Conservation (phyloP, 2,329 filamentous ascomycete species). For the Colletotrichum sp. region DNA sequence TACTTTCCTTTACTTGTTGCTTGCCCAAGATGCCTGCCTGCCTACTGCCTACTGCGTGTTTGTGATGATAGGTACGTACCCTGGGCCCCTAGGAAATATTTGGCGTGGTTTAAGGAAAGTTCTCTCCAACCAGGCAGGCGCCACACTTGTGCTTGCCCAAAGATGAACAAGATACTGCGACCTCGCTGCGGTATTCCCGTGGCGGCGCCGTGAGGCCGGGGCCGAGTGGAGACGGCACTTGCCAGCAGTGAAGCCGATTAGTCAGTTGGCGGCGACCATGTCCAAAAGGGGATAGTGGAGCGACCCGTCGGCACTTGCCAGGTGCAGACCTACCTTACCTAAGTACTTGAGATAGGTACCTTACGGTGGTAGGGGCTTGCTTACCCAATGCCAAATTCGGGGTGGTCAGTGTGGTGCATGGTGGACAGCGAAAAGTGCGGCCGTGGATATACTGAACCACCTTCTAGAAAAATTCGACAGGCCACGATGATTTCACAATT, state of each 20-base stretch:
- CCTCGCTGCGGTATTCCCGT: background rate
- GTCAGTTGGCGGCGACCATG: background rate
- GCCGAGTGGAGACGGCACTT: slow-evolving; percentile 4
- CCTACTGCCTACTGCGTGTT: background rate
- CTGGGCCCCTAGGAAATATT: background rate
- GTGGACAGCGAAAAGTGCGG: background rate
- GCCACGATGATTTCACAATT: slow-evolving; percentile 8
- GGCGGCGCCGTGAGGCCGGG: background rate
- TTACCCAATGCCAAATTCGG: background rate
- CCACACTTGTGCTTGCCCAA: background rate
- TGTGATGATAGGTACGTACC: background rate
- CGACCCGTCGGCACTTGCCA: background rate
- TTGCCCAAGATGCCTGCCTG: background rate
- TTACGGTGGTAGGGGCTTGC: background rate
- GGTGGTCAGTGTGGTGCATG: background rate
- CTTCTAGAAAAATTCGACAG: slow-evolving; percentile 14
- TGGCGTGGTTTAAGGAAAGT: background rate
- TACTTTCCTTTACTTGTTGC: background rate
- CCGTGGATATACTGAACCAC: background rate
- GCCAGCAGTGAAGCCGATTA: slow-evolving; percentile 11
- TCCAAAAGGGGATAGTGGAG: background rate
- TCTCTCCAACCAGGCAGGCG: background rate
- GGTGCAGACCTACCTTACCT: background rate
- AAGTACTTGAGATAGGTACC: too few species aligned
- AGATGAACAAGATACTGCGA: background rate